A percentile compares a stretch with the other conserved stretches of the same genome.
Evolutionary conservation across 352 stramenopile species (phyloP).

Genomic region (Blastocystis sp.): DNA sequence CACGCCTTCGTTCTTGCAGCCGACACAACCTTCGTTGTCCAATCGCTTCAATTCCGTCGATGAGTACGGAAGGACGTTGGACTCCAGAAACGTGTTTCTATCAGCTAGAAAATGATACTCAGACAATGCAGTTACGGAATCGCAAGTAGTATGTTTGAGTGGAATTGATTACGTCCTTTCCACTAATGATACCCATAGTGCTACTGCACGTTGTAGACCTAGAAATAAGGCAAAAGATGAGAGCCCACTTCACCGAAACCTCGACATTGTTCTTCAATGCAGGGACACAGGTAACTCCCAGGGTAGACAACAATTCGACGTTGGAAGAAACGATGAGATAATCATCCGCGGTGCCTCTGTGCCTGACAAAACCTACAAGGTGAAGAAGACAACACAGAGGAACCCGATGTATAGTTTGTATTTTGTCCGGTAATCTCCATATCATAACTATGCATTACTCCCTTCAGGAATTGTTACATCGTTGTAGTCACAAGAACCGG

Average conservation of each 20-base stretch:
- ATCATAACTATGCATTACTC: conserved; percentile 1
- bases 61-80: neutral
- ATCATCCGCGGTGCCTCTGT: neutral
- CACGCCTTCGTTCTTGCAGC: neutral
- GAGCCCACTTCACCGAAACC: neutral
- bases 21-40: conserved; percentile 19
- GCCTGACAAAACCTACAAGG: neutral
- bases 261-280: conserved; percentile 12
- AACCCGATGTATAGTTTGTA: conserved; percentile 2
- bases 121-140: neutral
- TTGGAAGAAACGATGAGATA: conserved; percentile 10
- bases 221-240: neutral
- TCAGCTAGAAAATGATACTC: neutral
- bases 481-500: neutral
- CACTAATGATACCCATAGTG: neutral
- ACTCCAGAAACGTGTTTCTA: neutral
- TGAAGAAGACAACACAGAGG: neutral
- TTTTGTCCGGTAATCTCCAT: neutral
- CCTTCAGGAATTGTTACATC: neutral
- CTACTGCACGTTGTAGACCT: neutral
- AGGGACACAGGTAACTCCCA: conserved; percentile 28
- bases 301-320: neutral
- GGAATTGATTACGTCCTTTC: neutral
- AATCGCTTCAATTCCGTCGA: neutral
- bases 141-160: neutral